Evolutionary conservation across 1,139 yeast species (phyloP), one percentile per base, ranked within the genome.

Genomic region (Diutina sp.): DNA sequence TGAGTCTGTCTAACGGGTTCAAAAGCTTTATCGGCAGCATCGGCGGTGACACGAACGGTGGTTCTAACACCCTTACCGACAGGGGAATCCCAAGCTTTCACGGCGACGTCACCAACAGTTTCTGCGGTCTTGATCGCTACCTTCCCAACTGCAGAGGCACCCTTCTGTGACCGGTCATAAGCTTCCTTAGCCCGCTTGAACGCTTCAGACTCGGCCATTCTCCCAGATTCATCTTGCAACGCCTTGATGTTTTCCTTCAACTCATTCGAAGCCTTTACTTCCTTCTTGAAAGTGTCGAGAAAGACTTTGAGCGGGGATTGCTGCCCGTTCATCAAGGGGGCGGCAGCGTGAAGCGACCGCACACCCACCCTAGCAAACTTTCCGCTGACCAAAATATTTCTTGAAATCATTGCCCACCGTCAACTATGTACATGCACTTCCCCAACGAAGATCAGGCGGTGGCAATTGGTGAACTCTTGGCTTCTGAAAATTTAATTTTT

Each of bases 61-160:
- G 83, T 78, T 67, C 99, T 82, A 18, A 96, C 93, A 56, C 85
- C 87, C 70, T 86, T 85, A 61, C 96, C 93, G 55, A 93, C 88
- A 44, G 93, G 90, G 1, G 97, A 90, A 60, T 95, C 97, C 99
- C 99, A 95, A 0, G 98, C 97, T 60, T 85, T 85, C 54, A 81
- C 78, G 3, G 97, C 99, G 53, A 84, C 95, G 57, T 81, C 85
- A 57, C 97, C 99, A 38, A 93, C 90, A 45, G 85, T 95, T 65
- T 87, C 90, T n/a, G 98, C 97, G 2, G 98, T 93, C 72, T 88
- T 88, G 64, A 83, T 82, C 58, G 90, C 82, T 53, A 90, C 88
- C 67, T 86, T 82, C 3, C 96, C 91, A 9, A 96, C 89, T 50
- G 90, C 90, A 51, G 91, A 82, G 18, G 86, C 78, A 12, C 90